Evolutionary conservation across 768 basidiomycete genomes (phyloP), one percentile per base, ranked within the genome.

Genomic region (Mycena vulgaris): DNA sequence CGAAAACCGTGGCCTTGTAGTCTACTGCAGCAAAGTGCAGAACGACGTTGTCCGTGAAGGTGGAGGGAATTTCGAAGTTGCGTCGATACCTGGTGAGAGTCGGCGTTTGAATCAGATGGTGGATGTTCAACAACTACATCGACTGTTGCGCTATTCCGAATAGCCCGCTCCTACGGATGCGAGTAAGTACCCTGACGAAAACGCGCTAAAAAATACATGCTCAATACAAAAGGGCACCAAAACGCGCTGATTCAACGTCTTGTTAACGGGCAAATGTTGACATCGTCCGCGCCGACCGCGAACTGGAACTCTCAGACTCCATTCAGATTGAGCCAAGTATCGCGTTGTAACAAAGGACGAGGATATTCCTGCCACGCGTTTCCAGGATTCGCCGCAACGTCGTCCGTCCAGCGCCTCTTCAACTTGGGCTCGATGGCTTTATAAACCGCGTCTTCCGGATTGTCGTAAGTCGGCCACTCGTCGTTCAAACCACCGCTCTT

Each of bases 261-360:
- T 31, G 47, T 61, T 61, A n/a, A 35, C 33, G 16, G 59, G 59
- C 17, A 61, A 10, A 30, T 48, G 28, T 35, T 61, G 30, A 61
- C 59, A 25, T 61, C 59, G 28, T 30, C 47, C 11, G 59, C n/a
- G 31, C 42, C 42, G 21, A 25, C 25, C n/a, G 59, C 59, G 47
- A 61, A 61, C n/a, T 61, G 59, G 59, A 61, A 61, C 59, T 61
- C 59, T 47, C 59, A 61, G 59, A 61, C 59, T 1, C 59, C 45
- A 28, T 61, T 61, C 21, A 61, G 45, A 49, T 61, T 61, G 45
- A 61, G 47, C 59, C 59, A 61, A 21, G 59, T 61, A 28, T 61
- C 33, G 42, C 59, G 42, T 5, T 30, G 45, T 47, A 61, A 35
- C 31, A 23, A 30, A 7, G 59, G 59, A 25, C 59, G 59, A 3